phyloP scores from a whole-genome alignment of 805 yeast species.

The Candida palmyrensis region DNA sequence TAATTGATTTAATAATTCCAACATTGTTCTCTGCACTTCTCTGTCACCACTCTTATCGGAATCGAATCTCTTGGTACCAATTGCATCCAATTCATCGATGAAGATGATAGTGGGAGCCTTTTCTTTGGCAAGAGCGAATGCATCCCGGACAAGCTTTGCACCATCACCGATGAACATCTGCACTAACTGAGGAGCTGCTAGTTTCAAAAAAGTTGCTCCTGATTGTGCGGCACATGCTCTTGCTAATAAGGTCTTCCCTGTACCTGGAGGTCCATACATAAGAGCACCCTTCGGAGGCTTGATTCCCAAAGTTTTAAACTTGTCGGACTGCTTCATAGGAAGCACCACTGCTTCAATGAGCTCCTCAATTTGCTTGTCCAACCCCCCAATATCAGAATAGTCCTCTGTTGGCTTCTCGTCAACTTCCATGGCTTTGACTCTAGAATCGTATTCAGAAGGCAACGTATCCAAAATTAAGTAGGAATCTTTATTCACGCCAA shows the following conservation, averaged over 20 bases:
- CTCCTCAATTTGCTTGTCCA: slow-evolving; percentile 97
- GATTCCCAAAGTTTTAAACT: slow-evolving; percentile 89
- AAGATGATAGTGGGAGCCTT: slow-evolving; percentile 43
- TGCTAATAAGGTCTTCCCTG: slow-evolving; percentile 44
- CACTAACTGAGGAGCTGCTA: slow-evolving; percentile 43
- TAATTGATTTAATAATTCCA: slow-evolving; percentile 44
- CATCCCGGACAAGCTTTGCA: slow-evolving; percentile 42
- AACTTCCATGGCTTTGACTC: slow-evolving; percentile 99
- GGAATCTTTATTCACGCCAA: slow-evolving; percentile 97
- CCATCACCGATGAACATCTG: slow-evolving; percentile 47
- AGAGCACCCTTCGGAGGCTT: slow-evolving; percentile 52
- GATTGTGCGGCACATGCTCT: slow-evolving; percentile 45
- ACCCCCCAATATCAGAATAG: slow-evolving; percentile 95
- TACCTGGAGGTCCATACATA: slow-evolving; percentile 47
- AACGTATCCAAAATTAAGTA: slow-evolving; percentile 88
- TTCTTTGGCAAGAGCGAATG: slow-evolving; percentile 43
- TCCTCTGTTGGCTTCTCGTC: slow-evolving; percentile 98
- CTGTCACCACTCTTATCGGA: slow-evolving; percentile 43
- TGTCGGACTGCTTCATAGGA: slow-evolving; percentile 98
- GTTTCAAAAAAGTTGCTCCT: slow-evolving; percentile 40
- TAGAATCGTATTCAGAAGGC: slow-evolving; percentile 95
- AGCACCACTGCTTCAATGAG: slow-evolving; percentile 96
- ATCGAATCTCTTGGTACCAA: slow-evolving; percentile 43
- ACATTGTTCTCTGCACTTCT: slow-evolving; percentile 46
- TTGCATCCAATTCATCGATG: slow-evolving; percentile 44